Evolutionary conservation across 495 filamentous ascomycete genomes (phyloP).

Genomic region (Penicillium angulare): DNA sequence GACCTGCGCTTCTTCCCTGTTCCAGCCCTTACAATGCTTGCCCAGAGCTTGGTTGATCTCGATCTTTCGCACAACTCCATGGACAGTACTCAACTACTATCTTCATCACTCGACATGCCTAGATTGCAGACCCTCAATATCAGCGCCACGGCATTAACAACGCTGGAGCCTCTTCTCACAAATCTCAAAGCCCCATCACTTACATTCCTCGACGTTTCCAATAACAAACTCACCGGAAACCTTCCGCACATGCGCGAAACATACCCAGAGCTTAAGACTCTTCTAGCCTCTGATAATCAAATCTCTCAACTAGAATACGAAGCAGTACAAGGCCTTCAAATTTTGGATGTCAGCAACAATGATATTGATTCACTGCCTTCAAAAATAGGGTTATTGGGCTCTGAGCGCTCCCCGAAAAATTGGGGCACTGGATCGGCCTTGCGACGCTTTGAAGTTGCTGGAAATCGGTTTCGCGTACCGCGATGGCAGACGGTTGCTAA

Average conservation of each 20-base stretch:
- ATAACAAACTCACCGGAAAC: conserved; percentile 66
- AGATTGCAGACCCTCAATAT: conserved; percentile 74
- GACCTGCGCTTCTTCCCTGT: conserved; percentile 64
- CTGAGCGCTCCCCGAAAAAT: conserved; percentile 42
- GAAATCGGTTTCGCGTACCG: conserved; percentile 85
- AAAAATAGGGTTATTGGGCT: conserved; percentile 67
- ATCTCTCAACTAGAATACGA: conserved; percentile 71
- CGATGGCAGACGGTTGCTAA: conserved; percentile 81
- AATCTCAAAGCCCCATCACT: conserved; percentile 69
- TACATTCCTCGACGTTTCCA: conserved; percentile 72
- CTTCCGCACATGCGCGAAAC: conserved; percentile 55
- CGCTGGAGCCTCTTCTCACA: conserved; percentile 58
- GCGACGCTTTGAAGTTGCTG: conserved; percentile 62
- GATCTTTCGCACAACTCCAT: conserved; percentile 81
- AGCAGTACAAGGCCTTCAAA: conserved; percentile 66
- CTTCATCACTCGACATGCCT: conserved; percentile 61
- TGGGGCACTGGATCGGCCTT: conserved; percentile 41
- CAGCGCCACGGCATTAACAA: conserved; percentile 63
- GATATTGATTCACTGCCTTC: conserved; percentile 75
- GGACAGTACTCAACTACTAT: conserved; percentile 56
- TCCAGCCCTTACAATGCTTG: conserved; percentile 62
- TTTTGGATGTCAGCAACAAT: conserved; percentile 79
- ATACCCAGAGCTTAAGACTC: conserved; percentile 65
- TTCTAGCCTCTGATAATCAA: conserved; percentile 75
- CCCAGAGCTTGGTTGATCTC: conserved; percentile 65